Conservation (phyloP, 1,139 yeast genomes). For the Blastobotrys petasosporus region DNA sequence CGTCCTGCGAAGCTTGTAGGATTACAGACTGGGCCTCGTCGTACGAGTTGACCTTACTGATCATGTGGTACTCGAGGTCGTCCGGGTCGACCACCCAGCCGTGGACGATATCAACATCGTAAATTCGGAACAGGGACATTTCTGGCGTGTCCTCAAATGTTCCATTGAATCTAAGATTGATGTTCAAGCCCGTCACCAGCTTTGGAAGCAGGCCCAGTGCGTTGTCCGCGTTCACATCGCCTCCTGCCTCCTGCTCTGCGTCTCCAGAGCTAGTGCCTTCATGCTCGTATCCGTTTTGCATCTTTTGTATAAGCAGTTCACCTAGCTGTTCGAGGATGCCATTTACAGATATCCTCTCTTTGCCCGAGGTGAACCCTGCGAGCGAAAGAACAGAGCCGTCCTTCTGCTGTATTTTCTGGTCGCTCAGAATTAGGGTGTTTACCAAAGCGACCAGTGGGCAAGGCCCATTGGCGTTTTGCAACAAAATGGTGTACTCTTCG, state of each 20-base stretch:
- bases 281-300: slow-evolving; percentile 18
- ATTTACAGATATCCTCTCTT: slow-evolving; percentile 24
- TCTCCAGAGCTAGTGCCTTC: slow-evolving; percentile 2
- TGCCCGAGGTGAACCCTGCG: slow-evolving; percentile 21
- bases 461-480: slow-evolving; percentile 82
- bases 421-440: slow-evolving; percentile 49
- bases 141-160: slow-evolving; percentile 46
- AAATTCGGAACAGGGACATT: slow-evolving; percentile 41
- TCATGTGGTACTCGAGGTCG: slow-evolving; percentile 30
- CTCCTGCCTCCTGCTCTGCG: not conserved
- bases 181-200: slow-evolving; percentile 65
- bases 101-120: slow-evolving; percentile 43
- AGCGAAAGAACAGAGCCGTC: slow-evolving; percentile 11
- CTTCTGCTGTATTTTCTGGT: slow-evolving; percentile 14
- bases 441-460: slow-evolving; percentile 82
- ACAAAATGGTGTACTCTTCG: slow-evolving; percentile 40
- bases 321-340: slow-evolving; percentile 31
- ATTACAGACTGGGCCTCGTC: slow-evolving; percentile 43
- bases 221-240: slow-evolving; percentile 24
- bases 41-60: slow-evolving; percentile 38
- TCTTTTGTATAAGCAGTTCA: slow-evolving; percentile 37
- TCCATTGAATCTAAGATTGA: slow-evolving; percentile 69
- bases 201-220: slow-evolving; percentile 52
- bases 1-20: slow-evolving; percentile 15
- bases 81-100: slow-evolving; percentile 45